Conservation (phyloP, 139 green algal genomes). For the Penium margaritaceum region DNA sequence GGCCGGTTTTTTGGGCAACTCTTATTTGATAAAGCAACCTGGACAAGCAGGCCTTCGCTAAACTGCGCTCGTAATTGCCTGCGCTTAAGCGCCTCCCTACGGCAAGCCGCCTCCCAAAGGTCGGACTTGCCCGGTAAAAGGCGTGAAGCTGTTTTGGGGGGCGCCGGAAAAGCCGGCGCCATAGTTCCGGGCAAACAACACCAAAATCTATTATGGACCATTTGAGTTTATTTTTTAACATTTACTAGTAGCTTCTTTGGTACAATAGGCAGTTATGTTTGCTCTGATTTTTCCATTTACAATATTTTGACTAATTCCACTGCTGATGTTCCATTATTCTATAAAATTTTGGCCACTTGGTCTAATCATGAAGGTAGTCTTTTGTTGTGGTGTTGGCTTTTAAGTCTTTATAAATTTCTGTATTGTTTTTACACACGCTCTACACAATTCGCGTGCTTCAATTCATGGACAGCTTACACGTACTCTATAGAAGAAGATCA, state of each 20-base stretch:
- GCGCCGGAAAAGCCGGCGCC: background rate
- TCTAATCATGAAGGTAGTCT: slow-evolving; percentile 31
- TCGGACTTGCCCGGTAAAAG: too few relatives aligned
- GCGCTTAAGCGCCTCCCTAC: background rate
- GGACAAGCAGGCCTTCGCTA: background rate
- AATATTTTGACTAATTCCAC: slow-evolving; percentile 18
- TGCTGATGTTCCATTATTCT: slow-evolving; percentile 7
- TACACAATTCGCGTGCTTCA: too few relatives aligned
- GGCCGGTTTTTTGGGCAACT: too few relatives aligned
- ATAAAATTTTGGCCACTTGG: slow-evolving; percentile 23
- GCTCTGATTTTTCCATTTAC: slow-evolving; percentile 18
- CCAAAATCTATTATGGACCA: slow-evolving; percentile 3
- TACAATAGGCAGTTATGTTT: slow-evolving; percentile 5
- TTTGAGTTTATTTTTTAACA: slow-evolving; percentile 14
- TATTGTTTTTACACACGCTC: slow-evolving; percentile 1
- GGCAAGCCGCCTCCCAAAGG: too few relatives aligned
- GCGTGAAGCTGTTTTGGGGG: background rate
- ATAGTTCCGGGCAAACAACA: background rate
- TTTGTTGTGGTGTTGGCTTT: slow-evolving; percentile 22
- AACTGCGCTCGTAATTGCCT: background rate
- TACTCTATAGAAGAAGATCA: slow-evolving; percentile 1
- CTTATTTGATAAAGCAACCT: background rate
- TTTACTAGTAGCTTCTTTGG: slow-evolving; percentile 11
- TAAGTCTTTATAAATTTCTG: background rate
- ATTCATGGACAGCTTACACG: background rate